A percentile compares a stretch with the other conserved stretches of the same genome.
Conservation (phyloP, 2,329 filamentous ascomycete genomes). For the Hirsutella rhossiliensis region DNA sequence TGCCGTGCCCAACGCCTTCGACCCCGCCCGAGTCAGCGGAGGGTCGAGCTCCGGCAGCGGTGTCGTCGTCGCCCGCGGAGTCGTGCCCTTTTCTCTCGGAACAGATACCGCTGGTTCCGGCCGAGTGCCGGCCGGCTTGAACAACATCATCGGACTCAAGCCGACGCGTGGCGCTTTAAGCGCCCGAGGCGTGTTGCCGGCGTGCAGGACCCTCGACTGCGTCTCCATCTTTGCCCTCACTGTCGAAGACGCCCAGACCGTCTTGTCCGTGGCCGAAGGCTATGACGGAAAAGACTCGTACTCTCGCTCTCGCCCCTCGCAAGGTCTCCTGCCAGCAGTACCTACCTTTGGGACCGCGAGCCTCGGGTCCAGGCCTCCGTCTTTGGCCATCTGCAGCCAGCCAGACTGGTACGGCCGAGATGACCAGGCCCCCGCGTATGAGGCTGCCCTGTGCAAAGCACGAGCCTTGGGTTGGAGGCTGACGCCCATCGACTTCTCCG, state of each 20-base stretch:
- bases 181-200: conserved; percentile 36
- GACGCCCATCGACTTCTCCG: conserved; percentile 30
- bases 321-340: not conserved
- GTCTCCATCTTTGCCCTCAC: conserved; percentile 40
- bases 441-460: conserved; percentile 25
- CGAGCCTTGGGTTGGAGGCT: conserved; percentile 27
- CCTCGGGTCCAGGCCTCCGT: conserved; percentile 11
- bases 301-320: conserved; percentile 25
- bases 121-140: conserved; percentile 39
- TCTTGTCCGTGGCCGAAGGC: conserved; percentile 35
- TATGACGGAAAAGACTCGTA: conserved; percentile 38
- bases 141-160: conserved; percentile 38
- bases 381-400: conserved; percentile 26
- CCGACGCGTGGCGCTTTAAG: conserved; percentile 42
- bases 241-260: conserved; percentile 33
- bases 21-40: conserved; percentile 24
- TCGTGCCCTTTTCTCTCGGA: conserved; percentile 43
- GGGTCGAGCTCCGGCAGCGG: conserved; percentile 47
- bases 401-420: conserved; percentile 22
- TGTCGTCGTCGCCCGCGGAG: conserved; percentile 38
- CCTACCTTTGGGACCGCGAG: conserved; percentile 17
- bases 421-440: conserved; percentile 29
- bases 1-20: conserved; percentile 39
- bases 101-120: conserved; percentile 46
- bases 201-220: conserved; percentile 45